A percentile compares a stretch with the other conserved stretches of the same genome.
Evolutionary conservation across 192 early-diverging fungal species (phyloP).

Genomic region (Anaeromyces robustus): DNA sequence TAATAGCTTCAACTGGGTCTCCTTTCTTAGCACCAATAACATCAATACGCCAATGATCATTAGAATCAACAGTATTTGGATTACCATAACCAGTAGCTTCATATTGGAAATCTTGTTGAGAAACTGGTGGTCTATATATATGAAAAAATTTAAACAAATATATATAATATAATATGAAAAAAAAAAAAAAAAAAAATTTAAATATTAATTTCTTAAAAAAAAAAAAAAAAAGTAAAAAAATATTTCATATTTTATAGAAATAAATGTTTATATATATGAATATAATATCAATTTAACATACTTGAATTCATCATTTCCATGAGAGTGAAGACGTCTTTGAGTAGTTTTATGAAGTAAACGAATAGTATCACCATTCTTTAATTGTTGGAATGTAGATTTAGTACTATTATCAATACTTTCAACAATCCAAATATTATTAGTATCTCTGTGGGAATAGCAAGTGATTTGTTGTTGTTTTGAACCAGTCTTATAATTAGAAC

Average conservation of each 20-base stretch:
- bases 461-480: slow-evolving; percentile 59
- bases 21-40: slow-evolving; percentile 25
- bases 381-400: background rate
- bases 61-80: slow-evolving; percentile 58
- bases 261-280: no score
- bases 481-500: slow-evolving; percentile 45
- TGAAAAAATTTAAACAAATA: no score
- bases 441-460: slow-evolving; percentile 22
- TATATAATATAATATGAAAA: background rate
- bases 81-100: background rate
- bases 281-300: background rate
- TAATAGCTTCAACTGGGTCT: slow-evolving; percentile 32
- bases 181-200: background rate
- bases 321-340: background rate
- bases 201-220: background rate
- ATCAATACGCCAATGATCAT: slow-evolving; percentile 82
- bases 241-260: no score
- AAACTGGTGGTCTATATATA: background rate
- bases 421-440: background rate
- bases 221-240: no score
- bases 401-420: background rate
- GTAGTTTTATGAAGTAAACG: background rate
- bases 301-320: background rate
- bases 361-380: background rate
- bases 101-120: background rate